A percentile compares a stretch with the other conserved stretches of the same genome.
Conservation (phyloP, 23 red algal genomes). For the Gracilaria domingensis region DNA sequence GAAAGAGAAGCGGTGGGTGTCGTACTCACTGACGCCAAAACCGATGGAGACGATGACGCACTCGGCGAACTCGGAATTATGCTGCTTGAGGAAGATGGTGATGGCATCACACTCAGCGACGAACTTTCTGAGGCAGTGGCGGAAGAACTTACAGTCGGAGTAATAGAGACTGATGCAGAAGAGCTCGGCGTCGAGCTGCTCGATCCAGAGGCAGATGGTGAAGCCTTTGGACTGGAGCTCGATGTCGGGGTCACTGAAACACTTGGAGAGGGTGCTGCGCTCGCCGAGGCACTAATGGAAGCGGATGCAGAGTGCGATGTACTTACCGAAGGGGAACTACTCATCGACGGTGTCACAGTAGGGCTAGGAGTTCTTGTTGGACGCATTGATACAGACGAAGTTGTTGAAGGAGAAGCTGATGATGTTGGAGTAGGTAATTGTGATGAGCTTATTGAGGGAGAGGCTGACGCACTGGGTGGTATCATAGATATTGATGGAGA, state of each 20-base stretch:
- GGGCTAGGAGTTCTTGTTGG: slow-evolving; percentile 17
- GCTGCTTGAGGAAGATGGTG: slow-evolving; percentile 7
- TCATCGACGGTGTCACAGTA: not conserved
- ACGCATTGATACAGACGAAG: not conserved
- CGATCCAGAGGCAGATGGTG: not conserved
- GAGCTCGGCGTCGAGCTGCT: not conserved
- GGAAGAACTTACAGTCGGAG: not conserved
- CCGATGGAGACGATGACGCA: not conserved
- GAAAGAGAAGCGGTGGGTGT: not conserved
- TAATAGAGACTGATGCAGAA: not conserved
- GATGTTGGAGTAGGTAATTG: slow-evolving; percentile 10
- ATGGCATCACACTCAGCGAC: not conserved
- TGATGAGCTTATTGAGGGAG: not conserved
- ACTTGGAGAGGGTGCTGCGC: not conserved
- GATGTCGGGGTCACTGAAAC: not conserved
- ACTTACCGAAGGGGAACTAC: slow-evolving; percentile 11
- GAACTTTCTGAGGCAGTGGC: not conserved
- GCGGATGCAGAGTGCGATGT: not conserved
- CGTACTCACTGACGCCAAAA: not conserved
- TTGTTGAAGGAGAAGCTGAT: slow-evolving; percentile 2
- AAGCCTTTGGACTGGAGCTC: not conserved
- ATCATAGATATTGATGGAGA: slow-evolving; percentile 27
- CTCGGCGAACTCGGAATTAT: not conserved
- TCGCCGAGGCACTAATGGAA: not conserved
- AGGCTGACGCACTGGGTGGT: not conserved